Percentiles rank a stretch among this genome's conserved stretches.
Conservation (phyloP, 2,329 filamentous ascomycete genomes). For the Gyromitra esculenta region DNA sequence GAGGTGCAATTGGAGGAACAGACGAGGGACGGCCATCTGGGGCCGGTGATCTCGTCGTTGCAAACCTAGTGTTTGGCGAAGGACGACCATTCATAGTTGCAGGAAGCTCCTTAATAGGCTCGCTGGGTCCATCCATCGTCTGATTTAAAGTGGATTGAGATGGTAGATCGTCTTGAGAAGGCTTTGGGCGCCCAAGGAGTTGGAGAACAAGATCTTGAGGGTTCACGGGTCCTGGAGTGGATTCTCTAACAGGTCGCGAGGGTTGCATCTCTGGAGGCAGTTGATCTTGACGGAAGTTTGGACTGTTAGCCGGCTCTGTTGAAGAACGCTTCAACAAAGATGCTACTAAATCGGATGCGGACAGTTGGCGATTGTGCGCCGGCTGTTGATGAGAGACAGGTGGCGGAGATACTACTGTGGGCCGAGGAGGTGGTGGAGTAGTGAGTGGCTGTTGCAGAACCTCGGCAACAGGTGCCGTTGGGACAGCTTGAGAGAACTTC, state of each 20-base stretch:
- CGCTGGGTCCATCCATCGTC: conserved; percentile 17
- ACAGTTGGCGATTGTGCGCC: conserved; percentile 61
- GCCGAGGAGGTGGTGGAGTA: conserved; percentile 54
- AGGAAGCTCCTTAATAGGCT: conserved; percentile 19
- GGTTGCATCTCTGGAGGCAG: conserved; percentile 57
- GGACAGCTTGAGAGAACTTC: conserved; percentile 64
- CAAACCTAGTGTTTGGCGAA: conserved; percentile 33
- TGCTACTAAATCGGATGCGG: conserved; percentile 69
- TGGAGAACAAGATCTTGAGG: conserved; percentile 87
- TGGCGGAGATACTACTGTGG: conserved; percentile 57
- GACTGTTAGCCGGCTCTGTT: conserved; percentile 35
- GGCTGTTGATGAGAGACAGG: conserved; percentile 59
- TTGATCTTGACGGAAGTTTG: conserved; percentile 49
- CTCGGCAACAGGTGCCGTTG: conserved; percentile 51
- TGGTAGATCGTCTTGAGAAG: conserved; percentile 54
- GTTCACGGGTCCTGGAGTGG: conserved; percentile 64
- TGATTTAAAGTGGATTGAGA: conserved; percentile 18
- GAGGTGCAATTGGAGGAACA: conserved; percentile 58
- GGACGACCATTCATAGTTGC: conserved; percentile 33
- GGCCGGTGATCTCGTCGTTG: conserved; percentile 37
- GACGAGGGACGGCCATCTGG: conserved; percentile 45
- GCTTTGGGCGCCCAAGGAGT: conserved; percentile 78
- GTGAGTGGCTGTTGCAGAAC: conserved; percentile 53
- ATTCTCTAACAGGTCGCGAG: conserved; percentile 51
- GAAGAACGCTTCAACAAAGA: conserved; percentile 61